phyloP scores from a whole-genome alignment of 495 filamentous ascomycete genomes.

The Haplographium delicatum region DNA sequence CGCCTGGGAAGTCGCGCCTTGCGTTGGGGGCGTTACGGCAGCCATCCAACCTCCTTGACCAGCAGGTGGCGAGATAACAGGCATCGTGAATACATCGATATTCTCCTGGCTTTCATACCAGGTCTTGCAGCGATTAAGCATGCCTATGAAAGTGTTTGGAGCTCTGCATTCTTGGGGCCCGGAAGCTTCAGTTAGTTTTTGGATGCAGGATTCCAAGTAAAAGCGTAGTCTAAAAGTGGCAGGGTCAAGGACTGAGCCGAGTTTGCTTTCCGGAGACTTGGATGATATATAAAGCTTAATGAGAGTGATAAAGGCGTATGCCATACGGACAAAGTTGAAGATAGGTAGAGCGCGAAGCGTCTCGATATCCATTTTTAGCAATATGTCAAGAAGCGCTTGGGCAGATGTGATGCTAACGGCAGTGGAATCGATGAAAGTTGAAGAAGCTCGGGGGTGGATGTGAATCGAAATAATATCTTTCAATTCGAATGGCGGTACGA shows the following conservation, averaged over 20 bases:
- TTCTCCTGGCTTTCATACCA: constrained; percentile 14
- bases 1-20: background rate
- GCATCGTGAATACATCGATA: constrained; percentile 9
- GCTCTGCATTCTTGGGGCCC: constrained; percentile 16
- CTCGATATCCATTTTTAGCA: constrained; percentile 36
- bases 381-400: constrained; percentile 42
- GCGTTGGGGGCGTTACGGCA: no score
- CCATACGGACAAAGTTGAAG: constrained; percentile 40
- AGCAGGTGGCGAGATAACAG: background rate
- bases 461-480: constrained; percentile 27
- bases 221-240: constrained; percentile 38
- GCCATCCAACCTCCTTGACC: background rate
- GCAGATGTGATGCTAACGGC: constrained; percentile 45
- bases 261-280: constrained; percentile 28
- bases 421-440: constrained; percentile 43
- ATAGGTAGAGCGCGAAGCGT: constrained; percentile 41
- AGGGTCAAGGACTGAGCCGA: constrained; percentile 40
- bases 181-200: constrained; percentile 34
- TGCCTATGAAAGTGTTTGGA: constrained; percentile 15
- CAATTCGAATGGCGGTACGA: constrained; percentile 25
- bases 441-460: constrained; percentile 30
- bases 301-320: constrained; percentile 39
- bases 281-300: constrained; percentile 47
- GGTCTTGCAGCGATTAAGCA: constrained; percentile 9
- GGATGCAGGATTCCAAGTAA: constrained; percentile 39